A percentile compares a stretch with the other conserved stretches of the same genome.
Evolutionary conservation across 208 protist species (phyloP).

Genomic region (Vickermania ingenoplastis): DNA sequence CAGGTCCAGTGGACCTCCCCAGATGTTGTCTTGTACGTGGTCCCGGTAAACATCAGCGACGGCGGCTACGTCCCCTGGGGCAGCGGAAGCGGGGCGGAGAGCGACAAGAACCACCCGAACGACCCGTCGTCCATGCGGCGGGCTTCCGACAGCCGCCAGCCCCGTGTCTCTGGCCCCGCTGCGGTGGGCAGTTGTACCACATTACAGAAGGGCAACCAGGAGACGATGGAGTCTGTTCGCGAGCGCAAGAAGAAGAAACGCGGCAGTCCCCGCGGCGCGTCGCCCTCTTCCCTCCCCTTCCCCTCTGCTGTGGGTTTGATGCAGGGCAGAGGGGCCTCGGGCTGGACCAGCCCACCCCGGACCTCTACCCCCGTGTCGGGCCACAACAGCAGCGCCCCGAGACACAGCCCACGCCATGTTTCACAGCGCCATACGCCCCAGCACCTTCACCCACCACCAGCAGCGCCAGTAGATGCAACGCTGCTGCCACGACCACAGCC

Average conservation of each 20-base stretch:
- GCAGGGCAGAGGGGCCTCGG: background rate
- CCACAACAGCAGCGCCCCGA: too few species aligned
- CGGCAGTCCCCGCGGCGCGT: background rate
- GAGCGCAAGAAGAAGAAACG: too few species aligned
- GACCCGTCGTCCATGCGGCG: too few species aligned
- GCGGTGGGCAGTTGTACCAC: too few species aligned
- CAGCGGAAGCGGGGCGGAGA: background rate
- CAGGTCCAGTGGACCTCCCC: constrained; percentile 45
- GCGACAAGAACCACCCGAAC: too few species aligned
- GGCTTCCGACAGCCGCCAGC: too few species aligned
- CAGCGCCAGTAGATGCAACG: too few species aligned
- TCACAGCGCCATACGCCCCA: too few species aligned
- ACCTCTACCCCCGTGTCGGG: background rate
- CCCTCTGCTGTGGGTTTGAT: background rate
- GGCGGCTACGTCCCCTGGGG: constrained; percentile 52
- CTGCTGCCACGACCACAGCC: too few species aligned
- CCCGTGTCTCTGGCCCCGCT: too few species aligned
- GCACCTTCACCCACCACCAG: too few species aligned
- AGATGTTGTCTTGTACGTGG: constrained; percentile 59
- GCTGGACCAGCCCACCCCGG: background rate
- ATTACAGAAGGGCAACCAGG: background rate
- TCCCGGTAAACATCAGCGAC: constrained; percentile 62
- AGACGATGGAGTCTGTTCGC: background rate
- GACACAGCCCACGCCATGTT: too few species aligned
- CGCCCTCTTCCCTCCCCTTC: background rate